Evolutionary conservation across 2,329 filamentous ascomycete genomes (phyloP).

Genomic region (Arthrobotrys sphaeroides): DNA sequence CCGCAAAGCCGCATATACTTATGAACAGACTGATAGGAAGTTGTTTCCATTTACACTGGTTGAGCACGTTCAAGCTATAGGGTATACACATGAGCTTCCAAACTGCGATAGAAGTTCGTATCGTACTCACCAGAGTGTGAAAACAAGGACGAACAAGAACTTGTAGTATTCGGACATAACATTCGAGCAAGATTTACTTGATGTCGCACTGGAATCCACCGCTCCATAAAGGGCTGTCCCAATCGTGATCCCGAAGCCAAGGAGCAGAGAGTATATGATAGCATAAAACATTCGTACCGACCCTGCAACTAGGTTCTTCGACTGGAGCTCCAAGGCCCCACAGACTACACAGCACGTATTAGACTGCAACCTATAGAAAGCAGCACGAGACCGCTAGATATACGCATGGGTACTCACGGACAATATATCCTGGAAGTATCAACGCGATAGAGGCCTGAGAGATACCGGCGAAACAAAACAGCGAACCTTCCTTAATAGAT

Average conservation of each 20-base stretch:
- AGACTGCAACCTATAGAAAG: not conserved
- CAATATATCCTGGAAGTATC: constrained; percentile 76
- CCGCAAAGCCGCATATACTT: constrained; percentile 76
- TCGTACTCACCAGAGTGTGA: constrained; percentile 67
- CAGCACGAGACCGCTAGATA: not conserved
- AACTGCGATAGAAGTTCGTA: not conserved
- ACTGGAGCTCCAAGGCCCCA: constrained; percentile 73
- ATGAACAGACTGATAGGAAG: constrained; percentile 79
- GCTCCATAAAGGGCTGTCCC: constrained; percentile 72
- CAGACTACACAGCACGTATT: constrained; percentile 60
- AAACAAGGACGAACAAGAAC: constrained; percentile 78
- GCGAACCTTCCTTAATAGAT: constrained; percentile 68
- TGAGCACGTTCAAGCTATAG: constrained; percentile 74
- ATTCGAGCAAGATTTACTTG: constrained; percentile 63
- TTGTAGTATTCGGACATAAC: constrained; percentile 67
- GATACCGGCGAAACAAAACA: constrained; percentile 77
- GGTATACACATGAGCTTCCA: not conserved
- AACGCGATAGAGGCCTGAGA: constrained; percentile 78
- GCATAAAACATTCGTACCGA: constrained; percentile 79
- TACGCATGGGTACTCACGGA: constrained; percentile 61
- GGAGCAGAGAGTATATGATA: constrained; percentile 76
- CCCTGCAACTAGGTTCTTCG: constrained; percentile 73
- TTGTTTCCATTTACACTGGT: constrained; percentile 82
- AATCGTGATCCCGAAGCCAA: constrained; percentile 77
- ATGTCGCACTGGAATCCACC: constrained; percentile 68